Base-by-base conservation (phyloP, 192 early-diverging fungal genomes). In the Coemansia sp. region DNA sequence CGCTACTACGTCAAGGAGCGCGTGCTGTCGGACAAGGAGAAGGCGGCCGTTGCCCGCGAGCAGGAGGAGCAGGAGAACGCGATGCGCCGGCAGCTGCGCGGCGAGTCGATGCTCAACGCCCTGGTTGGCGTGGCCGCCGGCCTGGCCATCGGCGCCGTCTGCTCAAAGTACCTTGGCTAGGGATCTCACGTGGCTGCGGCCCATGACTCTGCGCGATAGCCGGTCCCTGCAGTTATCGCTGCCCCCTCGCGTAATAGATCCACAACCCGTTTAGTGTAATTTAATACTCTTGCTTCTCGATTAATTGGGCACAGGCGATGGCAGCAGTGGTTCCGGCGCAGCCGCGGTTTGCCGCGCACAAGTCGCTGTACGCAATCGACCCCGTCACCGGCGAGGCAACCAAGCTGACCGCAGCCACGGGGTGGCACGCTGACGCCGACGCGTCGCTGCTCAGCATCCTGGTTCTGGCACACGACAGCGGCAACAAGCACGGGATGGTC, bases 1-100 rank as follows among this genome's bases (percentile, higher is more conserved):
- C 79, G 79, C 63, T 90, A 85, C 48, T 90, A 91, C 36, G 80
- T 84, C 45, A 78, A 73, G 36, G 86, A 89, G 19, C 77, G 83
- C 8, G 67, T 67, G 26, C 50, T 68, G n/a, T 42, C 56, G 1
- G 62, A 66, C 20, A 50, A 65, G 47, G 62, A 63, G 34, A 58
- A 57, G 35, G 55, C 32, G 0, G 76, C 64, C 4, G 62, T 79
- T 8, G 48, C 30, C 2, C 51, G n/a, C 0, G 44, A 50, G 8
- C 44, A 73, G 50, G 57, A 40, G 43, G 41, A 22, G 14, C 41
- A 64, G 58, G 43, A 57, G 50, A 36, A 68, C 35, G 53, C 40
- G 23, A 39, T 75, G 7, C 54, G 72, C 15, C 31, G 54, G 7
- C 44, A 61, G 34, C 58, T 75, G 36, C 53, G 72, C 43, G 53